Evolutionary conservation across 2,329 filamentous ascomycete genomes (phyloP).

Genomic region (Aotearoamyces nothofagi): DNA sequence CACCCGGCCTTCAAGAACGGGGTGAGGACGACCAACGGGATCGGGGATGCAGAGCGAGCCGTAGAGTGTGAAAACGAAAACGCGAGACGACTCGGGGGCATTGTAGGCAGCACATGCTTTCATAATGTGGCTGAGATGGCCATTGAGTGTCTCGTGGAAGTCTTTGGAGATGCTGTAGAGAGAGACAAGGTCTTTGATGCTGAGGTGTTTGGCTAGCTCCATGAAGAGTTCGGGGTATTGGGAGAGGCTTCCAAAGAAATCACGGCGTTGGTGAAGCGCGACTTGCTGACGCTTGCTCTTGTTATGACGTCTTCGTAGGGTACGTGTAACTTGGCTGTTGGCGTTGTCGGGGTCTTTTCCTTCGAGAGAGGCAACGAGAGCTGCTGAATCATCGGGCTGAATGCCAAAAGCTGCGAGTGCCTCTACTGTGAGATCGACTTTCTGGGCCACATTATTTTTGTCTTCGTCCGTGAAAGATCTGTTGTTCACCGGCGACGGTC

Average conservation of each 20-base stretch:
- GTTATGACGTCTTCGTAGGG: too few relatives aligned
- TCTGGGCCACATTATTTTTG: too few relatives aligned
- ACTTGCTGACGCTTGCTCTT: too few relatives aligned
- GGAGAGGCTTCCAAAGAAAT: constrained; percentile 29
- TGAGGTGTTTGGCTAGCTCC: constrained; percentile 37
- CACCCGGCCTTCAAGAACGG: constrained; percentile 16
- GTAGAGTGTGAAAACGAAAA: constrained; percentile 50
- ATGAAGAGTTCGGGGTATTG: constrained; percentile 35
- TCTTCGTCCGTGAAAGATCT: too few relatives aligned
- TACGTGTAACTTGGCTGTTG: too few relatives aligned
- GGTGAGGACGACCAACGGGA: constrained; percentile 30
- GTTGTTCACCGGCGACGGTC: too few relatives aligned
- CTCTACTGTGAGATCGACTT: too few relatives aligned
- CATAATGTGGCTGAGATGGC: constrained; percentile 42
- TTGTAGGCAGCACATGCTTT: constrained; percentile 35
- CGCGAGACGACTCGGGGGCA: constrained; percentile 35
- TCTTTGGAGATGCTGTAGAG: constrained; percentile 49
- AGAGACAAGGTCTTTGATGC: constrained; percentile 38
- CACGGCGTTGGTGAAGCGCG: constrained; percentile 9
- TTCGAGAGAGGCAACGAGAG: too few relatives aligned
- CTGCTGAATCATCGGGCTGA: too few relatives aligned
- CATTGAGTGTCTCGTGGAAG: constrained; percentile 45
- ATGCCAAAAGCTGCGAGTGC: too few relatives aligned
- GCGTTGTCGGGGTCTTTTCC: too few relatives aligned
- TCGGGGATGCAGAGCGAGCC: constrained; percentile 39